phyloP scores from a whole-genome alignment of 1,284 basidiomycete species.

The Paramarasmius palmivorus region DNA sequence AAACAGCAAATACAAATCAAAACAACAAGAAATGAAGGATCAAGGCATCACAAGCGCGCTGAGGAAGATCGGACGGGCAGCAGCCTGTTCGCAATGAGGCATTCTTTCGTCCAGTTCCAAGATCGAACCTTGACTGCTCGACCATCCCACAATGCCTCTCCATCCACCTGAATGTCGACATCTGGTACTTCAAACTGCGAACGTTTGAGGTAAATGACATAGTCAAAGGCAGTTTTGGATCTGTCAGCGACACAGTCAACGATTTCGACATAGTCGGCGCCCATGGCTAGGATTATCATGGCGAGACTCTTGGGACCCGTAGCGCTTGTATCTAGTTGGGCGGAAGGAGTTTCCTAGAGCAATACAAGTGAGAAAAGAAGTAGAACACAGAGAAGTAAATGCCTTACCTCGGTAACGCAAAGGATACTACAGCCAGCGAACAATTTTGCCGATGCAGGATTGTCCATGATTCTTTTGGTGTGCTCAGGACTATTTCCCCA shows the following conservation, averaged over 20 bases:
- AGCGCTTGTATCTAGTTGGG: too few species aligned
- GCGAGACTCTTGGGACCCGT: neutral
- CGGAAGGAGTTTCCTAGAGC: too few species aligned
- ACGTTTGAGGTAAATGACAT: neutral
- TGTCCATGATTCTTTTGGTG: constrained; percentile 55
- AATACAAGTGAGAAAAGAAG: neutral
- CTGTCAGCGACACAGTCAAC: neutral
- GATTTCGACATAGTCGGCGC: constrained; percentile 63
- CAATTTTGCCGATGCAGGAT: constrained; percentile 54
- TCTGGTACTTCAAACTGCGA: neutral
- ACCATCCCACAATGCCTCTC: too few species aligned
- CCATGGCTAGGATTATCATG: constrained; percentile 70
- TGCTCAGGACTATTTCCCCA: constrained; percentile 66
- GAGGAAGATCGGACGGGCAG: too few species aligned
- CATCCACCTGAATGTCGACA: neutral
- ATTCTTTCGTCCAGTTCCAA: neutral
- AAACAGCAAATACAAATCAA: too few species aligned
- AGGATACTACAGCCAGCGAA: constrained; percentile 54
- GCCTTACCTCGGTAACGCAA: constrained; percentile 53
- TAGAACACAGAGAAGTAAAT: constrained; percentile 24
- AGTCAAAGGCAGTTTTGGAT: neutral
- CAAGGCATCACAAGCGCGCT: too few species aligned
- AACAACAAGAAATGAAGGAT: too few species aligned
- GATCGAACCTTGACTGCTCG: neutral
- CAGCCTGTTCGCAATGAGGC: constrained; percentile 3